Conservation (phyloP, 768 basidiomycete species). For the Austroboletus eburneus region DNA sequence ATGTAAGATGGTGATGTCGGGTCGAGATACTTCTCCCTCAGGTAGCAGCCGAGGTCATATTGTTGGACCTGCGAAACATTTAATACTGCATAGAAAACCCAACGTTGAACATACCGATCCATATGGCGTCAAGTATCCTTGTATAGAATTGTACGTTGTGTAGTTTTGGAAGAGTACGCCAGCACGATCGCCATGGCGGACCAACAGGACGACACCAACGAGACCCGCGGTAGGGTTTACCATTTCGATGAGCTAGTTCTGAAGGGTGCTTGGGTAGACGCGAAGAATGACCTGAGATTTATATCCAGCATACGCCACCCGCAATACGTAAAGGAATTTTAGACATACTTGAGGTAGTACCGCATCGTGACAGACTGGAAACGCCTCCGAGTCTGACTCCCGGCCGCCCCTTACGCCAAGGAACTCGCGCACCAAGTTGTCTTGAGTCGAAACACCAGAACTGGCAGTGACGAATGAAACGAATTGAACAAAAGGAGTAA, state of each 20-base stretch:
- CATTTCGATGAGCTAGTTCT: conserved; percentile 20
- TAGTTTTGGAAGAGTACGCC: conserved; percentile 65
- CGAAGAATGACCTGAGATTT: too few relatives aligned
- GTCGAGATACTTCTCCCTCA: conserved; percentile 64
- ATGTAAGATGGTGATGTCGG: conserved; percentile 62
- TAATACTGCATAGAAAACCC: background rate
- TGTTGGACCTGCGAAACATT: conserved; percentile 40
- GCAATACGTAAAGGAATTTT: too few relatives aligned
- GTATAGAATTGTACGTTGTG: conserved; percentile 57
- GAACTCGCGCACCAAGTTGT: too few relatives aligned
- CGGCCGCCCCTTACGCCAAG: too few relatives aligned
- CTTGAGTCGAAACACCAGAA: too few relatives aligned
- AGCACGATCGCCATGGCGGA: conserved; percentile 72
- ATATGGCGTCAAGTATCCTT: conserved; percentile 67
- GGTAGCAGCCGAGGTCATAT: conserved; percentile 51
- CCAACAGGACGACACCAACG: conserved; percentile 70
- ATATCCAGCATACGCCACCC: conserved; percentile 1
- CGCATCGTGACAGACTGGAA: too few relatives aligned
- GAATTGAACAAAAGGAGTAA: too few relatives aligned
- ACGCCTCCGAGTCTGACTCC: too few relatives aligned
- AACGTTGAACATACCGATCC: conserved; percentile 51
- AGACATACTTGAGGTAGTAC: too few relatives aligned
- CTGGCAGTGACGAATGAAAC: too few relatives aligned
- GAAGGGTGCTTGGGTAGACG: too few relatives aligned
- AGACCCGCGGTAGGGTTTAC: conserved; percentile 33